Base-by-base conservation (phyloP, 495 filamentous ascomycete genomes). In the Penicillium alfredii region DNA sequence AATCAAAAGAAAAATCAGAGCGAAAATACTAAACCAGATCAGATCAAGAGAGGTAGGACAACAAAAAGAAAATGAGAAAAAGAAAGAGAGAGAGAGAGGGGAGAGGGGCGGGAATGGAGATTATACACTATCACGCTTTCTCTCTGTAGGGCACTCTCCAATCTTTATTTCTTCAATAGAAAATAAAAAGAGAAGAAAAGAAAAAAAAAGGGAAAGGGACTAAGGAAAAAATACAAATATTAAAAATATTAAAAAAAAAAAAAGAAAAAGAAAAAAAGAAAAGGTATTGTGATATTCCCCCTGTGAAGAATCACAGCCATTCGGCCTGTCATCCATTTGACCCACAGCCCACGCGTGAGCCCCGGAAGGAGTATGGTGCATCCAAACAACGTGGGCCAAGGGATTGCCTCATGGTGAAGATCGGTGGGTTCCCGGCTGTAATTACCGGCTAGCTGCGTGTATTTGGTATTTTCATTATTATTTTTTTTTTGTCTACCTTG, bases 371-470 rank as follows among this genome's bases (percentile, higher is more conserved):
- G 62, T 66, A 61, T 63, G 58, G 61, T 63, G 61, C 61, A 66
- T 39, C 56, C 53, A 55, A 53, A 59, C 55, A 66, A 66, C 63
- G 63, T 66, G 63, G 62, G 61, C 59, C 54, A 48, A 54, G 42
- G 43, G 47, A 51, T 51, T 47, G 48, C 48, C 48, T 51, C 43
- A 47, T 47, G 39, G 39, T 50, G 47, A 56, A 45, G 48, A 49
- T 55, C 51, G 51, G 51, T 47, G 44, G 44, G 30, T 47, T 47
- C n/a, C n/a, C n/a, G n/a, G n/a, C n/a, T n/a, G n/a, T n/a, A n/a
- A n/a, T n/a, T n/a, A n/a, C n/a, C n/a, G n/a, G n/a, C n/a, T n/a
- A n/a, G n/a, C n/a, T n/a, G n/a, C n/a, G n/a, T n/a, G n/a, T n/a
- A n/a, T n/a, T n/a, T n/a, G n/a, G n/a, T n/a, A n/a, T n/a, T n/a